phyloP scores from a whole-genome alignment of 768 basidiomycete genomes.

The Rhodosporidiobolus odoratus region DNA sequence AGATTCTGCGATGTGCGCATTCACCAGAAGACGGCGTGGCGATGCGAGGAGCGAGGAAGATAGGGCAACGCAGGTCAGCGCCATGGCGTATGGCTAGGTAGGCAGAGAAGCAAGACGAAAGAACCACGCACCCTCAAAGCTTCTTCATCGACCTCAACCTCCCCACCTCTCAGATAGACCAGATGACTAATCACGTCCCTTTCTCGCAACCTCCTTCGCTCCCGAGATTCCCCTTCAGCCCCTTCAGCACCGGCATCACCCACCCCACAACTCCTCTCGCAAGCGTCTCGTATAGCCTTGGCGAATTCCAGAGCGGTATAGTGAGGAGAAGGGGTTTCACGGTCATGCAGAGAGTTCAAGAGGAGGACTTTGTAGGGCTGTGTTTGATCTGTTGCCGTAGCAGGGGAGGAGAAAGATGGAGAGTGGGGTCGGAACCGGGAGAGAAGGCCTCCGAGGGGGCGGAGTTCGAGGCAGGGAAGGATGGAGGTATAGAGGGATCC shows the following conservation, averaged over 20 bases:
- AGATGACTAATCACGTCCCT: slow-evolving; percentile 13
- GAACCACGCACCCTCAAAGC: slow-evolving; percentile 14
- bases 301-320: slow-evolving; percentile 36
- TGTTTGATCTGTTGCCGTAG: not conserved
- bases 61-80: too few relatives aligned
- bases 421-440: not conserved
- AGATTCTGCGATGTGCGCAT: too few relatives aligned
- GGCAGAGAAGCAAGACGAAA: not conserved
- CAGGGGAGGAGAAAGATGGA: not conserved
- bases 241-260: not conserved
- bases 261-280: not conserved
- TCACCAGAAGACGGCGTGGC: too few relatives aligned
- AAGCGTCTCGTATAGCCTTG: slow-evolving; percentile 13
- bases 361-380: slow-evolving; percentile 31
- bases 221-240: too few relatives aligned
- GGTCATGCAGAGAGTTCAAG: slow-evolving; percentile 34
- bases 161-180: slow-evolving; percentile 12
- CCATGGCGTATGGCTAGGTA: not conserved
- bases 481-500: slow-evolving; percentile 40
- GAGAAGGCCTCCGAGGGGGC: slow-evolving; percentile 34
- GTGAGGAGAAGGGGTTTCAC: slow-evolving; percentile 38
- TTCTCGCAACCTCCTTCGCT: not conserved
- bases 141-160: slow-evolving; percentile 16
- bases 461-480: slow-evolving; percentile 38
- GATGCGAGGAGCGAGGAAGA: too few relatives aligned